These are phyloP conservation scores for Fomes fomentarius DNA, from an alignment of 1,284 basidiomycete species.

Conservation along the genomic window DNA sequence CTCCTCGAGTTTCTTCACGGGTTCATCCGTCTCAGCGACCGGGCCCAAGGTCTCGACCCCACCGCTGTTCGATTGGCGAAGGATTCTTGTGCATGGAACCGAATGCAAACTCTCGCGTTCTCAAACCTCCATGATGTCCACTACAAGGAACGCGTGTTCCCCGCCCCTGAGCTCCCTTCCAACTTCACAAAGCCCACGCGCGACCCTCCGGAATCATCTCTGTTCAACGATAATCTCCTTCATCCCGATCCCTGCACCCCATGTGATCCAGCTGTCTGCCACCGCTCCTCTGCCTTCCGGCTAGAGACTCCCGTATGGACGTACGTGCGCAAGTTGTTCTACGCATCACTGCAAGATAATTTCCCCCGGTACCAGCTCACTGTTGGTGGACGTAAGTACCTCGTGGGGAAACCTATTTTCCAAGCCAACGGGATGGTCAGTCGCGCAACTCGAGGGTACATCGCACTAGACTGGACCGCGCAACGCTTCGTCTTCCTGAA, in stretches of 20 bases:
- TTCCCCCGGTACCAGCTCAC: constrained; percentile 7
- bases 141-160: background rate
- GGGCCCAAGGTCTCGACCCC: constrained; percentile 5
- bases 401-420: constrained; percentile 8
- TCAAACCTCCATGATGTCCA: background rate
- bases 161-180: too few species aligned
- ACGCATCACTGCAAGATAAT: background rate
- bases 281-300: background rate
- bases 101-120: constrained; percentile 3
- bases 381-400: background rate
- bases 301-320: background rate
- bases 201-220: background rate
- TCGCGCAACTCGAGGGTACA: constrained; percentile 9
- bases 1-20: constrained; percentile 3
- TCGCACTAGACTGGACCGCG: constrained; percentile 6
- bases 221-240: background rate
- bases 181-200: too few species aligned
- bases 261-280: too few species aligned
- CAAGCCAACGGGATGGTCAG: background rate
- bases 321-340: constrained; percentile 11
- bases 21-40: background rate
- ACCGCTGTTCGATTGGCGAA: constrained; percentile 1
- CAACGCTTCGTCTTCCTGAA: constrained; percentile 7
- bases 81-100: constrained; percentile 4
- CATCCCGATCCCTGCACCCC: background rate